These are phyloP conservation scores for Phytomonas francai DNA, from an alignment of 208 protist genomes.

Conservation along the genomic window DNA sequence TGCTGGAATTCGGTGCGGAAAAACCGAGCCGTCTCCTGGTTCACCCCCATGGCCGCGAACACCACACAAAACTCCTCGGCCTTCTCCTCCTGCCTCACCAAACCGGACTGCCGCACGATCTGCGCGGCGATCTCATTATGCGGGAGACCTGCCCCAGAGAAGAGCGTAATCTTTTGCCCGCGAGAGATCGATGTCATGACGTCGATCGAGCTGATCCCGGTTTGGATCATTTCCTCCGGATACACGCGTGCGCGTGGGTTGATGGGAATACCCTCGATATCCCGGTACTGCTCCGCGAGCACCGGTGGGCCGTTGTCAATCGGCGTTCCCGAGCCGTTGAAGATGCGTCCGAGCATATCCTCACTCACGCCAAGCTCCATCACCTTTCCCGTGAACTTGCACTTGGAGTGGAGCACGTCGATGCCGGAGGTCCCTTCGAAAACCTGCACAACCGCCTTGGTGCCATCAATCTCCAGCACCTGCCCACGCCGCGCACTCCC, in stretches of 20 bases:
- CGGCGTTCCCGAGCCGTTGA: conserved; percentile 99
- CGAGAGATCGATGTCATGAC: conserved; percentile 99
- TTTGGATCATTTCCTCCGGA: conserved; percentile 99
- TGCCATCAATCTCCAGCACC: conserved; percentile 98
- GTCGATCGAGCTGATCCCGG: conserved; percentile 99
- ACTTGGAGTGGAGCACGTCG: conserved; percentile 93
- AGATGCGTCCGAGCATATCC: conserved; percentile 99
- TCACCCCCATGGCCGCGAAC: conserved; percentile 99
- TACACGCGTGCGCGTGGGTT: conserved; percentile 99
- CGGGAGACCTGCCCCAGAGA: conserved; percentile 99
- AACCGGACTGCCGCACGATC: conserved; percentile 99
- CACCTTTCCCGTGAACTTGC: conserved; percentile 99
- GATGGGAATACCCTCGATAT: conserved; percentile 99
- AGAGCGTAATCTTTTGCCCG: conserved; percentile 99
- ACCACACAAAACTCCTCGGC: conserved; percentile 99
- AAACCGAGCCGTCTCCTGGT: conserved; percentile 99
- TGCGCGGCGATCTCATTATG: conserved; percentile 99
- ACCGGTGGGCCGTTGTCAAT: conserved; percentile 98
- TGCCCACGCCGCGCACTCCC: conserved; percentile 94
- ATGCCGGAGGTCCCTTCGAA: conserved; percentile 99
- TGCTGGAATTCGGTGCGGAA: conserved; percentile 99
- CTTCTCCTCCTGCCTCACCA: conserved; percentile 92
- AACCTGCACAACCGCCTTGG: conserved; percentile 99
- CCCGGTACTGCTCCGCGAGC: conserved; percentile 98
- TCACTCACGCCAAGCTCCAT: conserved; percentile 98